These are phyloP conservation scores for Alternaria postmessia DNA, from an alignment of 2,329 filamentous ascomycete species.

Conservation along the genomic window DNA sequence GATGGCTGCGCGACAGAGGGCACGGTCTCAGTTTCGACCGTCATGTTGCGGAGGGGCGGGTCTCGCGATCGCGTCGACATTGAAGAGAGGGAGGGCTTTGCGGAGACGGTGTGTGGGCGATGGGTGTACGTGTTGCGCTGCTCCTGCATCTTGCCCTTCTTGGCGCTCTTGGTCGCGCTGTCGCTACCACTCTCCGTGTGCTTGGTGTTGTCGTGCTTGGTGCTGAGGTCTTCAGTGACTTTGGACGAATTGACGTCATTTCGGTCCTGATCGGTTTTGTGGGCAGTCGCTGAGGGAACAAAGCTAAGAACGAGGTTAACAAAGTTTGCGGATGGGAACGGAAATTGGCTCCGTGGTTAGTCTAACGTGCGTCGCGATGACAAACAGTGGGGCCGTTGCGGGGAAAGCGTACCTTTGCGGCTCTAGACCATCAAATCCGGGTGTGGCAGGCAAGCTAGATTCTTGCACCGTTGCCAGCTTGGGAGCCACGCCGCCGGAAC, in stretches of 20 bases:
- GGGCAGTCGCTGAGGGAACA: constrained; percentile 24
- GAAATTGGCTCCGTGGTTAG: constrained; percentile 28
- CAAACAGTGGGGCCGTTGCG: constrained; percentile 40
- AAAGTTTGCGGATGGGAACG: constrained; percentile 24
- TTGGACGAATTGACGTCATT: constrained; percentile 56
- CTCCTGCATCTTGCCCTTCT: constrained; percentile 49
- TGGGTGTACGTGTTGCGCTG: constrained; percentile 56
- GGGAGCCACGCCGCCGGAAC: constrained; percentile 64
- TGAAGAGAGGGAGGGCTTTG: constrained; percentile 74
- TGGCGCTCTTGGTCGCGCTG: constrained; percentile 55
- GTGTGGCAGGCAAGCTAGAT: constrained; percentile 76
- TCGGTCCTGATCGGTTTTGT: constrained; percentile 50
- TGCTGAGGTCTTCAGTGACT: constrained; percentile 57
- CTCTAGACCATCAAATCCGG: constrained; percentile 56
- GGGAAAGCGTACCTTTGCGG: constrained; percentile 43
- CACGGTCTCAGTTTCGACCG: constrained; percentile 96
- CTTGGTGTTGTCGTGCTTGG: constrained; percentile 50
- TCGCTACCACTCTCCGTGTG: constrained; percentile 71
- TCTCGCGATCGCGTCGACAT: constrained; percentile 72
- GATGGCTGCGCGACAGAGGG: constrained; percentile 86
- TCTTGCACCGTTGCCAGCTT: constrained; percentile 91
- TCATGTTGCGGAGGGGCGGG: constrained; percentile 88
- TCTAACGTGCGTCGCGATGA: constrained; percentile 36
- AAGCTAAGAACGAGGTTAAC: constrained; percentile 33
- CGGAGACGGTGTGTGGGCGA: constrained; percentile 58